Evolutionary conservation across 2,329 filamentous ascomycete genomes (phyloP).

Genomic region (Dactylellina cionopaga): DNA sequence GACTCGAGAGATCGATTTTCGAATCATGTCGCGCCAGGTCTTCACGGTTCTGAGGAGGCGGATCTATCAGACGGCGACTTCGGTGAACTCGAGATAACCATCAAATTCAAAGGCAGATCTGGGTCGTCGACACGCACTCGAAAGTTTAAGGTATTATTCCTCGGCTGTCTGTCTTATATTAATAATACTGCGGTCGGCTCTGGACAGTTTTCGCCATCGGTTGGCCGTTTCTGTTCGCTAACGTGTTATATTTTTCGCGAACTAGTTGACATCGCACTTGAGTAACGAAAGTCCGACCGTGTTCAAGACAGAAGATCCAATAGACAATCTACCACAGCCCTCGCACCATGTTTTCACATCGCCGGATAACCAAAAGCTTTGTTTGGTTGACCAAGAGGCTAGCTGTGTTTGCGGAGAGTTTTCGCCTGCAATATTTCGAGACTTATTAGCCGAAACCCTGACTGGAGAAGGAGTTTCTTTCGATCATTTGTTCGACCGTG

Average conservation of each 20-base stretch:
- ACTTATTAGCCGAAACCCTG: slow-evolving; percentile 14
- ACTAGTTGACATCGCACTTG: slow-evolving; percentile 30
- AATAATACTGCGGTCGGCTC: slow-evolving; percentile 15
- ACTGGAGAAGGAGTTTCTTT: slow-evolving; percentile 2
- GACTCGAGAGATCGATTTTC: slow-evolving; percentile 3
- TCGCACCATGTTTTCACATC: slow-evolving; percentile 17
- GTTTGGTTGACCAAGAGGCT: slow-evolving; percentile 10
- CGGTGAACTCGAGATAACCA: slow-evolving; percentile 38
- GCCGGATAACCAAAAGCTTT: slow-evolving; percentile 17
- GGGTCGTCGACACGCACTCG: slow-evolving; percentile 28
- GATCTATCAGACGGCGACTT: slow-evolving; percentile 28
- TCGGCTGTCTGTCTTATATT: neutral
- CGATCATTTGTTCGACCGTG: slow-evolving; percentile 19
- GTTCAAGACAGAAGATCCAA: slow-evolving; percentile 26
- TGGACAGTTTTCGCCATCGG: slow-evolving; percentile 4
- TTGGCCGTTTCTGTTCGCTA: slow-evolving; percentile 8
- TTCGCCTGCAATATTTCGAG: slow-evolving; percentile 23
- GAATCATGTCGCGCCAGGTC: slow-evolving; percentile 17
- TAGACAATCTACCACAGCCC: neutral
- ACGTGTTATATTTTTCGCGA: neutral
- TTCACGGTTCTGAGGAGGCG: slow-evolving; percentile 11
- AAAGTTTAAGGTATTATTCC: slow-evolving; percentile 26
- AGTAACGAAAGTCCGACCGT: slow-evolving; percentile 14
- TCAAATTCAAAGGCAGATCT: slow-evolving; percentile 29
- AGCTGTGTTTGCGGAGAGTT: slow-evolving; percentile 37